Percentiles rank a stretch among this genome's conserved stretches.
Conservation (phyloP, 2,329 filamentous ascomycete species). For the Cladosporium sp. region DNA sequence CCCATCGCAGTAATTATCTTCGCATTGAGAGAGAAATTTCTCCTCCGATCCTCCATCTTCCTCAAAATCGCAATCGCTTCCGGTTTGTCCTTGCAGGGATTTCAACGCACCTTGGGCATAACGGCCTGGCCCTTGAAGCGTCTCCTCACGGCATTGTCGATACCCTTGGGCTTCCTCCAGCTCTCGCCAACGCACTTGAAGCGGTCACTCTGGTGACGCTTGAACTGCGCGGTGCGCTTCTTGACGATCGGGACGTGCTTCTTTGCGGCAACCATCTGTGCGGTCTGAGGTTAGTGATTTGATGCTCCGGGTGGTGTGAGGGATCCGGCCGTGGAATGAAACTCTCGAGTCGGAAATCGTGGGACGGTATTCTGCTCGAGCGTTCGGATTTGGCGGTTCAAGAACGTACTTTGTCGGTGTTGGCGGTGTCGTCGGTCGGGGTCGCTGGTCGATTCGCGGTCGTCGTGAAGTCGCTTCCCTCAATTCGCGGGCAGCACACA, state of each 20-base stretch:
- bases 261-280: constrained; percentile 96
- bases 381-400: neutral
- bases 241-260: constrained; percentile 99
- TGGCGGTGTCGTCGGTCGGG: constrained; percentile 12
- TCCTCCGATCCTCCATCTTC: neutral
- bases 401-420: constrained; percentile 13
- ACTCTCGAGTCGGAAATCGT: constrained; percentile 13
- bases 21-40: neutral
- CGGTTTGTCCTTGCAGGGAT: constrained; percentile 1
- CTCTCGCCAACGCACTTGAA: constrained; percentile 86
- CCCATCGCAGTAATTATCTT: constrained; percentile 10
- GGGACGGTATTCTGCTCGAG: constrained; percentile 9
- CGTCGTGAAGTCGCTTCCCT: constrained; percentile 5
- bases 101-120: constrained; percentile 91
- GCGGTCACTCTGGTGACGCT: constrained; percentile 94
- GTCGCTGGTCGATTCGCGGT: constrained; percentile 12
- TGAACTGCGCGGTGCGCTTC: constrained; percentile 99
- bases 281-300: constrained; percentile 14
- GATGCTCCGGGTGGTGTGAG: constrained; percentile 1
- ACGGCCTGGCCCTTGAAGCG: constrained; percentile 93
- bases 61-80: constrained; percentile 12
- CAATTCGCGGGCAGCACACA: neutral
- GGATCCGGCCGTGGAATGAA: neutral
- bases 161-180: constrained; percentile 99
- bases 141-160: constrained; percentile 96